phyloP scores from a whole-genome alignment of 176 grass and related monocot genomes.

The Areca catechu region DNA sequence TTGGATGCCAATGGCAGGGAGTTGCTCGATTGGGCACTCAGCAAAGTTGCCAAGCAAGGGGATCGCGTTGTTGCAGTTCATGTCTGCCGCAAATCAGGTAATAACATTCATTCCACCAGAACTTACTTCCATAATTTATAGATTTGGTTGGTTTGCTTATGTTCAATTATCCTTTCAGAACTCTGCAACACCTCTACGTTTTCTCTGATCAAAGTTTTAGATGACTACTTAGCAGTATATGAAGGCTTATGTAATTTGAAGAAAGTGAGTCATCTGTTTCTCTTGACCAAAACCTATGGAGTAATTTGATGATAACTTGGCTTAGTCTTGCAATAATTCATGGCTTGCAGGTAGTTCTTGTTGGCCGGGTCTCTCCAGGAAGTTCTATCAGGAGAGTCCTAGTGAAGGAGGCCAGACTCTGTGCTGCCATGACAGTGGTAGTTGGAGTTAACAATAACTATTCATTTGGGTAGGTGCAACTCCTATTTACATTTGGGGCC shows the following conservation, averaged over 20 bases:
- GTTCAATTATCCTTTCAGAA: conserved; percentile 28
- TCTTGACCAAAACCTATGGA: too few relatives aligned
- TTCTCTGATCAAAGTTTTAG: conserved; percentile 62
- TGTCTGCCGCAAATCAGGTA: conserved; percentile 92
- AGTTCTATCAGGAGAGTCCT: conserved; percentile 74
- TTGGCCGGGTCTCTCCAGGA: conserved; percentile 72
- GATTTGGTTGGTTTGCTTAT: background rate
- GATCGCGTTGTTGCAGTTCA: conserved; percentile 79
- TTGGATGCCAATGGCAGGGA: conserved; percentile 78
- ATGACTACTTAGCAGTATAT: conserved; percentile 64
- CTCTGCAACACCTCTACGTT: conserved; percentile 56
- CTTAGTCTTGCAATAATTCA: background rate
- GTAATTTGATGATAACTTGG: too few relatives aligned
- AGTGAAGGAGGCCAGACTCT: conserved; percentile 81
- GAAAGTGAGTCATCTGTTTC: conserved; percentile 33
- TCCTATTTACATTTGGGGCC: too few relatives aligned
- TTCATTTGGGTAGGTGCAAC: conserved; percentile 56
- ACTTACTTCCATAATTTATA: too few relatives aligned
- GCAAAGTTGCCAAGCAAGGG: conserved; percentile 37
- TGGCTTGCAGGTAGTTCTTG: conserved; percentile 52
- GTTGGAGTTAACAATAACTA: conserved; percentile 74
- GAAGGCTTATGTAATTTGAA: conserved; percentile 59
- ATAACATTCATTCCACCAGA: background rate
- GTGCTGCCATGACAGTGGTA: conserved; percentile 60
- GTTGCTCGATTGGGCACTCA: conserved; percentile 62